Evolutionary conservation across 805 yeast species (phyloP).

Genomic region (Barnettozyma sucrosica): DNA sequence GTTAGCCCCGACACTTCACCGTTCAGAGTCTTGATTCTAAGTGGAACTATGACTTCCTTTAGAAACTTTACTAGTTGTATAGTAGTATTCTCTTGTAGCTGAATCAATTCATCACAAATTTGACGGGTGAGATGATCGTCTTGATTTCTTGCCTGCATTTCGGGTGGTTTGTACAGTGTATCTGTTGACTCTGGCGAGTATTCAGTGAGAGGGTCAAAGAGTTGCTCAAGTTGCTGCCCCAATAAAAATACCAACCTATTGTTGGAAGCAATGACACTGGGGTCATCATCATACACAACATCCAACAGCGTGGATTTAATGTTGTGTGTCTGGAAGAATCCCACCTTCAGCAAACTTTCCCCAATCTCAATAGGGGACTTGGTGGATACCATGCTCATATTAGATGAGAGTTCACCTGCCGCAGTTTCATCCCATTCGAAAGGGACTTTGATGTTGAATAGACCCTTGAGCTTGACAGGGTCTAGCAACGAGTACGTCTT

Average conservation of each 20-base stretch:
- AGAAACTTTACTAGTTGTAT: conserved; percentile 70
- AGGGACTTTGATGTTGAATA: conserved; percentile 12
- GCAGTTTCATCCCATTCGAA: conserved; percentile 71
- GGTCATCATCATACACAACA: conserved; percentile 60
- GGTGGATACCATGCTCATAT: conserved; percentile 49
- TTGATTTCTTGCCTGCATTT: conserved; percentile 20
- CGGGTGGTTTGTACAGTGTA: conserved; percentile 60
- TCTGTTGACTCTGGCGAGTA: conserved; percentile 89
- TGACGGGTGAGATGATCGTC: conserved; percentile 38
- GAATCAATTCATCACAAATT: conserved; percentile 60
- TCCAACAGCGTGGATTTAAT: conserved; percentile 59
- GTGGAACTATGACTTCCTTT: conserved; percentile 73
- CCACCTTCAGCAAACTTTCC: conserved; percentile 43
- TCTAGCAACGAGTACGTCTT: conserved; percentile 58
- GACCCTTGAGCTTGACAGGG: conserved; percentile 18
- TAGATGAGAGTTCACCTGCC: conserved; percentile 75
- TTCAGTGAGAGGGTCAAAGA: conserved; percentile 85
- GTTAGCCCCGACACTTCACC: conserved; percentile 48
- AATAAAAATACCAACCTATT: conserved; percentile 69
- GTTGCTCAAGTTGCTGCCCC: conserved; percentile 82
- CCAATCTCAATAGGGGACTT: conserved; percentile 57
- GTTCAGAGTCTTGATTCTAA: conserved; percentile 63
- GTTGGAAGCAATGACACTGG: conserved; percentile 52
- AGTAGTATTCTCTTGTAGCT: conserved; percentile 61
- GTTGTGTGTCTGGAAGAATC: conserved; percentile 47